Percentiles rank a stretch among this genome's conserved stretches.
Evolutionary conservation across 495 filamentous ascomycete genomes (phyloP).

Genomic region (Penicillium flavigenum): DNA sequence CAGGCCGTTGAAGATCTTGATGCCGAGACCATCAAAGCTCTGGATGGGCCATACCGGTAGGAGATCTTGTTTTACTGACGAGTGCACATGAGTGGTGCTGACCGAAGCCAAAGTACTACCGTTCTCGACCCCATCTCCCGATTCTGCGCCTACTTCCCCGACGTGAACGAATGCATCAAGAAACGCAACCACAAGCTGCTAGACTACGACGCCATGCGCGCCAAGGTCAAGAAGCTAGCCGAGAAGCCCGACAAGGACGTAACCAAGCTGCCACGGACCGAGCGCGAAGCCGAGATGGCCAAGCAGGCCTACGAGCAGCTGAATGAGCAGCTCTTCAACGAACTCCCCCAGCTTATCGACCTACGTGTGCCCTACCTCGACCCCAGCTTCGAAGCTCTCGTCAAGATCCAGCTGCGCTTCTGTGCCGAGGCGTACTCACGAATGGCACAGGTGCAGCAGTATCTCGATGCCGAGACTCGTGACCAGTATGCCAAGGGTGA

Average conservation of each 20-base stretch:
- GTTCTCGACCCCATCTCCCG: conserved; percentile 91
- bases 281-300: conserved; percentile 92
- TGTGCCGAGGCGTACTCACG: conserved; percentile 95
- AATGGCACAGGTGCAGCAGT: conserved; percentile 99
- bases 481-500: conserved; percentile 96
- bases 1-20: conserved; percentile 97
- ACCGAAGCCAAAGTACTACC: conserved; percentile 60
- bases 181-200: conserved; percentile 97
- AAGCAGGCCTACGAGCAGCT: conserved; percentile 91
- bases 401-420: conserved; percentile 97
- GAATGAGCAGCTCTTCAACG: conserved; percentile 90
- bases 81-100: neutral
- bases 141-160: conserved; percentile 98
- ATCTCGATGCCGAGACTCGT: conserved; percentile 91
- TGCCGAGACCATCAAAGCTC: conserved; percentile 94
- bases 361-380: conserved; percentile 95
- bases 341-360: conserved; percentile 97
- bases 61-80: neutral
- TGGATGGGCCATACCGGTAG: conserved; percentile 94
- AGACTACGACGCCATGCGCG: conserved; percentile 93
- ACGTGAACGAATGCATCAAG: conserved; percentile 99
- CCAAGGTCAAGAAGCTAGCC: conserved; percentile 92
- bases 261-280: conserved; percentile 87
- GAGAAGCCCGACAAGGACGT: conserved; percentile 99
- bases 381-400: conserved; percentile 92